A percentile compares a stretch with the other conserved stretches of the same genome.
Conservation (phyloP, 176 grass and related monocot species). For the Triticum aestivum region IWGSC_CS_RefSeq_v2.1 NC_057801.1:165979884-165980383, state of each 20-base stretch:
- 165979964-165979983: constrained; percentile 19
- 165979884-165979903: background rate
- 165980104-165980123: background rate
- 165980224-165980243: background rate
- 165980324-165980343: background rate
- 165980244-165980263: background rate
- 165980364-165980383: background rate
- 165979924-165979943: background rate
- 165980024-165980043: constrained; percentile 75
- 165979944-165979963: constrained; percentile 3
- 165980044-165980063: constrained; percentile 69
- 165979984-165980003: constrained; percentile 22
- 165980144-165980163: background rate
- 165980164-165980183: background rate
- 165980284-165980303: constrained; percentile 4
- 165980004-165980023: constrained; percentile 89
- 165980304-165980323: background rate
- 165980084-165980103: constrained; percentile 18
- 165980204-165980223: background rate
- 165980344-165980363: constrained; percentile 9
- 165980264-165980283: background rate
- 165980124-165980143: background rate
- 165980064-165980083: constrained; percentile 87
- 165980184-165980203: background rate
- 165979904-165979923: background rate